These are phyloP conservation scores for Choanephora cucurbitarum DNA, from an alignment of 371 early-diverging fungal species.

Conservation along the genomic window DNA sequence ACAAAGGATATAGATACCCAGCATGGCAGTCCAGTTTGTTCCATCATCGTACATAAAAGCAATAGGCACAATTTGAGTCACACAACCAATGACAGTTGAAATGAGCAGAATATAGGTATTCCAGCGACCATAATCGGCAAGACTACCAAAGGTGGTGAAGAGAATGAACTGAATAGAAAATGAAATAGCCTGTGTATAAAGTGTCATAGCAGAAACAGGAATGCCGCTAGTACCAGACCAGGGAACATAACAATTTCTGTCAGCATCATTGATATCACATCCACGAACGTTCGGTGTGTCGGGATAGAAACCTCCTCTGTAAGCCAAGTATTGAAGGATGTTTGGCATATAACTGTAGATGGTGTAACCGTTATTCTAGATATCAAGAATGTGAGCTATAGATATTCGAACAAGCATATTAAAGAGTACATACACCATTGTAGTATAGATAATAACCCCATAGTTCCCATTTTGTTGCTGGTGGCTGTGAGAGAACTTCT, in stretches of 20 bases:
- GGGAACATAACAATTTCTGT: conserved; percentile 34
- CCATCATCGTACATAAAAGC: conserved; percentile 43
- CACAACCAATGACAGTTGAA: conserved; percentile 45
- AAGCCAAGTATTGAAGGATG: conserved; percentile 44
- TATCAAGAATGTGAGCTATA: conserved; percentile 3
- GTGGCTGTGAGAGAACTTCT: conserved; percentile 37
- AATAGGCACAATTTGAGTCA: conserved; percentile 46
- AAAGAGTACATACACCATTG: conserved; percentile 40
- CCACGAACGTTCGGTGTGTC: conserved; percentile 28
- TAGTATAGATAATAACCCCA: conserved; percentile 57
- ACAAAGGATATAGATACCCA: conserved; percentile 43
- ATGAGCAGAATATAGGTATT: conserved; percentile 41
- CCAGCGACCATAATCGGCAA: conserved; percentile 53
- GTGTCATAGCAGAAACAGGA: conserved; percentile 48
- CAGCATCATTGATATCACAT: conserved; percentile 34
- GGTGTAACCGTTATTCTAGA: conserved; percentile 53
- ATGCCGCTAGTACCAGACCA: conserved; percentile 36
- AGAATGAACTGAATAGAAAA: conserved; percentile 49
- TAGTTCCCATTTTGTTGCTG: conserved; percentile 43
- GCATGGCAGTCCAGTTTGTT: conserved; percentile 47
- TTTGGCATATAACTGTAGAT: conserved; percentile 50
- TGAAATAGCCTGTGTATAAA: conserved; percentile 51
- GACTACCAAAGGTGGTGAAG: conserved; percentile 49
- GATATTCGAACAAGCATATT: too few relatives aligned
- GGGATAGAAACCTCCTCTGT: conserved; percentile 44